phyloP scores from a whole-genome alignment of 2,329 filamentous ascomycete species.

The Cytospora paraplurivora region DNA sequence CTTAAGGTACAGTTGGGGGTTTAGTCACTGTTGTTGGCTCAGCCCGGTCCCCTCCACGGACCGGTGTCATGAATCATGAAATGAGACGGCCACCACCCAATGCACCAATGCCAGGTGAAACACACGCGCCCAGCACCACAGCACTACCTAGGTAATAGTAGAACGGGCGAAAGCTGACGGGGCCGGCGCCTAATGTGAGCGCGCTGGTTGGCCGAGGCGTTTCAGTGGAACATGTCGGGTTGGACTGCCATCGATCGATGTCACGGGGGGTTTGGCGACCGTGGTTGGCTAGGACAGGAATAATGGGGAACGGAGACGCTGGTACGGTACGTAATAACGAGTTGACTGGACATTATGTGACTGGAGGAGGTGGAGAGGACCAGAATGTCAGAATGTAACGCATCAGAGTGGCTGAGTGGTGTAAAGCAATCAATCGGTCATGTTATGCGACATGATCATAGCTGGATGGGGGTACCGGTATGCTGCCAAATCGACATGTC shows the following conservation, averaged over 20 bases:
- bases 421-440: too few species aligned
- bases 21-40: not conserved
- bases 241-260: not conserved
- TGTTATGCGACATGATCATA: too few species aligned
- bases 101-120: constrained; percentile 26
- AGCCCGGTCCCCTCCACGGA: constrained; percentile 1
- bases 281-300: too few species aligned
- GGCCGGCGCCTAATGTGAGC: constrained; percentile 35
- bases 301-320: too few species aligned
- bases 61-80: not conserved
- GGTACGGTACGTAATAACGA: too few species aligned
- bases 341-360: too few species aligned
- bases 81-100: constrained; percentile 29
- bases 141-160: too few species aligned
- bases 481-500: too few species aligned
- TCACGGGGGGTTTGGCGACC: too few species aligned
- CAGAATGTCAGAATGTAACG: not conserved
- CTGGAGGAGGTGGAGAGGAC: not conserved
- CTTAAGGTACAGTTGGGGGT: not conserved
- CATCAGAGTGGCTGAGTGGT: not conserved
- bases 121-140: constrained; percentile 31
- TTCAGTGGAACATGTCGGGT: constrained; percentile 6
- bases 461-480: too few species aligned
- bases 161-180: constrained; percentile 24
- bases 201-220: constrained; percentile 27